Evolutionary conservation across 2,329 filamentous ascomycete species (phyloP).

Genomic region (Fusarium globosum): DNA sequence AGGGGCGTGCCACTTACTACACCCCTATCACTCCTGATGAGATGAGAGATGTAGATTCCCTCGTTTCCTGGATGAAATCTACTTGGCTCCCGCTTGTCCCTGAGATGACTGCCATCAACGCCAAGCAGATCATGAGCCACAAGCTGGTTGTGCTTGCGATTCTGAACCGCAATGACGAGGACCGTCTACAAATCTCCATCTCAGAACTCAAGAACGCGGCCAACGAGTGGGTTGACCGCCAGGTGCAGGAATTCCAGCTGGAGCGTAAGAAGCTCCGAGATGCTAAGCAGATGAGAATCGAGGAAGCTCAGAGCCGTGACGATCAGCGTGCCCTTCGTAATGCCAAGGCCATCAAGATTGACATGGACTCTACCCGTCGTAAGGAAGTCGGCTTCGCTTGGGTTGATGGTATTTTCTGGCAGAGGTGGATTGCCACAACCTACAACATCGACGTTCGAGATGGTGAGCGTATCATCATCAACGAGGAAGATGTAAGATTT

Average conservation of each 20-base stretch:
- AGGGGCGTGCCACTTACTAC: conserved; percentile 92
- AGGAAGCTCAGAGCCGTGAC: conserved; percentile 93
- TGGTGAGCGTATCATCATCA: conserved; percentile 93
- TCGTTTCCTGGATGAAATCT: conserved; percentile 93
- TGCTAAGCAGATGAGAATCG: conserved; percentile 92
- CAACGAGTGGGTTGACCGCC: conserved; percentile 97
- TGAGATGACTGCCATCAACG: conserved; percentile 90
- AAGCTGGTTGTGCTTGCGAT: conserved; percentile 95
- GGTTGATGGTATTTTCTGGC: conserved; percentile 98
- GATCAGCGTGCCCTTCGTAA: conserved; percentile 87
- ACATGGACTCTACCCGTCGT: conserved; percentile 86
- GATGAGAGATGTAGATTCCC: conserved; percentile 84
- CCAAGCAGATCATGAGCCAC: conserved; percentile 92
- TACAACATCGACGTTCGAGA: conserved; percentile 91
- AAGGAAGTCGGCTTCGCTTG: conserved; percentile 96
- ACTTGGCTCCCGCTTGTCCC: conserved; percentile 97
- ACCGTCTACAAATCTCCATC: conserved; percentile 81
- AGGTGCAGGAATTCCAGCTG: conserved; percentile 89
- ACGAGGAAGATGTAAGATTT: conserved; percentile 89
- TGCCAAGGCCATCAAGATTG: conserved; percentile 91
- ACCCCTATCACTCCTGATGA: conserved; percentile 86
- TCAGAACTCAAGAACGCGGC: conserved; percentile 96
- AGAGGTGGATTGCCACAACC: conserved; percentile 94
- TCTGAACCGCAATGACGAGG: conserved; percentile 80
- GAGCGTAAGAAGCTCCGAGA: conserved; percentile 94